phyloP scores from a whole-genome alignment of 257 asterid species.

The Fraxinus americana region DNA sequence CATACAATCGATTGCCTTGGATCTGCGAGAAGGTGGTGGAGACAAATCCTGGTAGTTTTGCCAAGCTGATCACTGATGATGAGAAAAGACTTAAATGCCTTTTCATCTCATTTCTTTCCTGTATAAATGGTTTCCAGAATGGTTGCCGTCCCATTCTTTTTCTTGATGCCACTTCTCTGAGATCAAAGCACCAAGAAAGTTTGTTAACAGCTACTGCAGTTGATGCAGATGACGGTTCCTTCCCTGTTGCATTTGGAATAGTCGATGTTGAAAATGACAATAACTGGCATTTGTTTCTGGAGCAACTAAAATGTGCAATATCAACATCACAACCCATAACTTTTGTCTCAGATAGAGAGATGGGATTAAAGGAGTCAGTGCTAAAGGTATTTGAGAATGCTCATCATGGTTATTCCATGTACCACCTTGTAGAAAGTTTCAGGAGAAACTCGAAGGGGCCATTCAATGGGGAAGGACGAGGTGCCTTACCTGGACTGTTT shows the following conservation, averaged over 20 bases:
- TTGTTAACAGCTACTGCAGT: conserved; percentile 74
- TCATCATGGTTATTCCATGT: conserved; percentile 75
- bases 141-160: conserved; percentile 83
- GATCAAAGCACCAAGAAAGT: conserved; percentile 68
- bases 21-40: conserved; percentile 65
- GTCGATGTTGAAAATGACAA: conserved; percentile 68
- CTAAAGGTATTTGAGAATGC: conserved; percentile 64
- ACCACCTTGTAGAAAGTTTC: conserved; percentile 79
- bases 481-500: conserved; percentile 66
- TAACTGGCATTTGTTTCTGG: conserved; percentile 85
- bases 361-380: conserved; percentile 50
- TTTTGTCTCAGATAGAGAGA: conserved; percentile 79
- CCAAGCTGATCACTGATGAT: conserved; percentile 51
- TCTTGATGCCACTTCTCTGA: conserved; percentile 76
- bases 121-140: conserved; percentile 60
- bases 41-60: conserved; percentile 72
- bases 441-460: conserved; percentile 80
- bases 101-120: conserved; percentile 61
- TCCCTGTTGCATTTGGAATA: conserved; percentile 79
- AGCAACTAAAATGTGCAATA: conserved; percentile 67
- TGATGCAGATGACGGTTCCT: conserved; percentile 84
- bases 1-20: conserved; percentile 74
- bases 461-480: conserved; percentile 77
- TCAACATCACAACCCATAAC: conserved; percentile 58
- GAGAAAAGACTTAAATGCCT: conserved; percentile 66